Evolutionary conservation across 306 rosid genomes (phyloP), one percentile per base, ranked within the genome.

Genomic region (Pyrus betulifolia): DNA sequence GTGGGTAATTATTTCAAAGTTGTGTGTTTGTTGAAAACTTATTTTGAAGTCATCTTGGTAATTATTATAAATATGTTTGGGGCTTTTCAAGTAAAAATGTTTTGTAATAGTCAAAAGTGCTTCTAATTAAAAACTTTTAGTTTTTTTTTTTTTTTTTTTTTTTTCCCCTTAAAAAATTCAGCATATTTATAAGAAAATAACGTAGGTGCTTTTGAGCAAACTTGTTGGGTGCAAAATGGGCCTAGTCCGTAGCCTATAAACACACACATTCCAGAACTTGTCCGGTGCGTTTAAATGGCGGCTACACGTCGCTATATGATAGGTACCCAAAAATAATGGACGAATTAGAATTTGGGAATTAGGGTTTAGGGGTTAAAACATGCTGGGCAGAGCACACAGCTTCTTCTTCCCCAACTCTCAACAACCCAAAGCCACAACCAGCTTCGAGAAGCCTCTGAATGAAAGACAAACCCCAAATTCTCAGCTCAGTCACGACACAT

Each of bases 361-460:
- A 27, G 55, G 55, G 57, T 15, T 74, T 71, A 55, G 44, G 52
- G 35, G 7, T 30, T 21, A 68, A 21, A 49, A 18, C 64, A 28
- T 25, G 61, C 15, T 65, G 8, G 40, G 76, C 67, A 8, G 17
- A 65, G 22, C 73, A 19, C n/a, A 49, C 4, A n/a, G 17, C 10
- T 22, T 21, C 58, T 49, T 59, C 72, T 59, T 59, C 69, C 63
- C 54, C 31, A 8, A 65, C 69, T 5, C 76, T 4, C 67, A 60
- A 35, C 40, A 60, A 35, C 40, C 44, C 45, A 27, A 38, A 9
- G 35, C 54, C 38, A 22, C 51, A 77, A 17, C 21, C 55, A 77
- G 63, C 74, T 72, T 76, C 80, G 63, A 70, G 74, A 65, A 79
- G 21, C 7, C 62, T 72, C 79, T 78, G 85, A 75, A 78, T 82